phyloP scores from a whole-genome alignment of 805 yeast genomes.

The Ogataea haglerorum region DNA sequence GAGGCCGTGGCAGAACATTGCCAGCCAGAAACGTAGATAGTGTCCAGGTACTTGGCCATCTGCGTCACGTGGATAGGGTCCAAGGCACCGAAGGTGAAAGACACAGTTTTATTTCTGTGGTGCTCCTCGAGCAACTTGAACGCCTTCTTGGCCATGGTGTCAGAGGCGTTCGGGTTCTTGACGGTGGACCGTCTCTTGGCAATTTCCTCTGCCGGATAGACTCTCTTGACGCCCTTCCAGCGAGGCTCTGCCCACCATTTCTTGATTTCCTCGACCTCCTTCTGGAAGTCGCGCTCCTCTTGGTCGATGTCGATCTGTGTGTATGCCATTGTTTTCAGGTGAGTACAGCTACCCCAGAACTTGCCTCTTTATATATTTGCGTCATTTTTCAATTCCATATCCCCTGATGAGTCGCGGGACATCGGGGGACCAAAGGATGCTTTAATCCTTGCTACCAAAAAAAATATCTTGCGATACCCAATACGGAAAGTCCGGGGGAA shows the following conservation, averaged over 20 bases:
- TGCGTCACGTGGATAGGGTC: slow-evolving; percentile 95
- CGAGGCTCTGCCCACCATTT: slow-evolving; percentile 94
- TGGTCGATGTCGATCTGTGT: slow-evolving; percentile 53
- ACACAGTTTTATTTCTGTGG: slow-evolving; percentile 65
- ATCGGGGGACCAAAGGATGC: slow-evolving; percentile 7
- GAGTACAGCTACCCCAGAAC: neutral
- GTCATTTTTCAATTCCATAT: neutral
- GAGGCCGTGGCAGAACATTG: slow-evolving; percentile 98
- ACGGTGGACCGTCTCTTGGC: slow-evolving; percentile 84
- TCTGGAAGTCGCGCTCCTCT: slow-evolving; percentile 63
- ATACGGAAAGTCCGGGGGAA: slow-evolving; percentile 21
- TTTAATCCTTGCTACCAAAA: slow-evolving; percentile 4
- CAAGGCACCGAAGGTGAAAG: slow-evolving; percentile 92
- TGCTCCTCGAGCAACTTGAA: slow-evolving; percentile 69
- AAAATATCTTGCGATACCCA: slow-evolving; percentile 1
- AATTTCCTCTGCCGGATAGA: slow-evolving; percentile 83
- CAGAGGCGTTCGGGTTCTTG: slow-evolving; percentile 71
- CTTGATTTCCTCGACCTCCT: slow-evolving; percentile 69
- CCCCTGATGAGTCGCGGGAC: slow-evolving; percentile 7
- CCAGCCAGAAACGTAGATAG: slow-evolving; percentile 96
- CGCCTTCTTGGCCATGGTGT: slow-evolving; percentile 77
- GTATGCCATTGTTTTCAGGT: slow-evolving; percentile 41
- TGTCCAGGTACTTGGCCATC: slow-evolving; percentile 93
- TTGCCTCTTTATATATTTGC: neutral
- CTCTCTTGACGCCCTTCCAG: slow-evolving; percentile 84